Evolutionary conservation across 192 early-diverging fungal species (phyloP).

Genomic region (Entrophospora sp.): DNA sequence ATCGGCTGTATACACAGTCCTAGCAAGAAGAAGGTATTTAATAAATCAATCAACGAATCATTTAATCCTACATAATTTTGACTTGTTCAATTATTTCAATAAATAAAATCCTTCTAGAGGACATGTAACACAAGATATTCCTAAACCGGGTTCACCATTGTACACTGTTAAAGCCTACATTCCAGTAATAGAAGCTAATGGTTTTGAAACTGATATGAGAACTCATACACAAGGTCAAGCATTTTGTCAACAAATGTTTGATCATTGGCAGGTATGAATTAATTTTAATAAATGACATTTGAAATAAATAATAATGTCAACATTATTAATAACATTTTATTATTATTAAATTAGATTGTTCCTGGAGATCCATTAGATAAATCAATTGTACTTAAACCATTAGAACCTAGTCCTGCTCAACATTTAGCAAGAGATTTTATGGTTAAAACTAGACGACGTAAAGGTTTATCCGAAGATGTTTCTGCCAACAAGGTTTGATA

Average conservation of each 20-base stretch:
- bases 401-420: constrained; percentile 82
- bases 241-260: constrained; percentile 96
- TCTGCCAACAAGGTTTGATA: constrained; percentile 64
- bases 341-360: constrained; percentile 43
- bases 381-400: constrained; percentile 70
- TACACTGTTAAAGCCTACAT: constrained; percentile 90
- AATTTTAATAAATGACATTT: neutral
- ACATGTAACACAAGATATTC: constrained; percentile 89
- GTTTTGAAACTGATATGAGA: constrained; percentile 94
- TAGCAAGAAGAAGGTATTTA: constrained; percentile 71
- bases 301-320: neutral
- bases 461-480: constrained; percentile 77
- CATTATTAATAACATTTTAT: no score
- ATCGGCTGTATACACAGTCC: constrained; percentile 86
- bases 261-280: constrained; percentile 74
- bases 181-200: constrained; percentile 92
- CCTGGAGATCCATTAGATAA: constrained; percentile 96
- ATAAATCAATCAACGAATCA: no score
- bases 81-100: no score
- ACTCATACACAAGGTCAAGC: constrained; percentile 96
- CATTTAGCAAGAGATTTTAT: constrained; percentile 96
- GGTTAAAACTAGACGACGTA: constrained; percentile 95
- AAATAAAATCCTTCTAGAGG: constrained; percentile 48
- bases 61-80: no score
- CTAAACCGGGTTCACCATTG: constrained; percentile 89